Base-by-base conservation (phyloP, 164 flowering plant species). In the Tetrastigma voinierianum region DNA sequence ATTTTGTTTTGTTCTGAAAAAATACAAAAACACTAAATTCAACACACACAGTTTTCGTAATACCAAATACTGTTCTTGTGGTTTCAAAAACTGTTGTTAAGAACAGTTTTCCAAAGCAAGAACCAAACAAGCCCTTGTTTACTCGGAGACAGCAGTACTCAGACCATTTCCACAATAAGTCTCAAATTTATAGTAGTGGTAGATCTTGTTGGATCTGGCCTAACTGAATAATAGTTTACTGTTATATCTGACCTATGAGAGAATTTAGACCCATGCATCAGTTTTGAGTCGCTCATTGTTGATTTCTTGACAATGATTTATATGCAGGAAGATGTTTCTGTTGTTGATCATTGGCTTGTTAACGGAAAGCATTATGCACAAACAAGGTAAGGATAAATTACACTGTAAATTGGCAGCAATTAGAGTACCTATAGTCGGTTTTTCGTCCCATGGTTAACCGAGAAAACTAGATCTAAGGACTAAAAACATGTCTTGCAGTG, bases 261-360 rank as follows among this genome's bases (percentile, higher is more conserved):
- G 3, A 46, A 62, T 25, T 46, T 46, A 21, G 40, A 32, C 6
- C n/a, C 40, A 48, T 3, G 32, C 1, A 20, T 43, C 15, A 8
- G 18, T 23, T 48, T n/a, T 15, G 9, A 13, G 7, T 14, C 14
- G 48, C 19, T 23, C 15, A 24, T 40, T 19, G 16, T 15, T n/a
- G 49, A 24, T 25, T 72, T 51, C 17, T 32, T 57, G n/a, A 3
- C 54, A 19, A 44, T 74, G 46, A 51, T 58, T 66, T 58, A 18
- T n/a, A 11, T 77, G 77, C 83, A 94, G 98, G 98, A 90, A 48
- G 91, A 91, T 77, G 96, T 91, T 68, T 80, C 90, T 10, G 67
- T 91, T 60, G 84, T 82, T 59, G 69, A 91, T 68, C 97, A 90
- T 66, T 94, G 98, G 97, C 96, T 90, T 62, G 91, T 94, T 63